Evolutionary conservation across 139 green algal species (phyloP), one percentile per base, ranked within the genome.

Genomic region (Chlorella vulgaris): DNA sequence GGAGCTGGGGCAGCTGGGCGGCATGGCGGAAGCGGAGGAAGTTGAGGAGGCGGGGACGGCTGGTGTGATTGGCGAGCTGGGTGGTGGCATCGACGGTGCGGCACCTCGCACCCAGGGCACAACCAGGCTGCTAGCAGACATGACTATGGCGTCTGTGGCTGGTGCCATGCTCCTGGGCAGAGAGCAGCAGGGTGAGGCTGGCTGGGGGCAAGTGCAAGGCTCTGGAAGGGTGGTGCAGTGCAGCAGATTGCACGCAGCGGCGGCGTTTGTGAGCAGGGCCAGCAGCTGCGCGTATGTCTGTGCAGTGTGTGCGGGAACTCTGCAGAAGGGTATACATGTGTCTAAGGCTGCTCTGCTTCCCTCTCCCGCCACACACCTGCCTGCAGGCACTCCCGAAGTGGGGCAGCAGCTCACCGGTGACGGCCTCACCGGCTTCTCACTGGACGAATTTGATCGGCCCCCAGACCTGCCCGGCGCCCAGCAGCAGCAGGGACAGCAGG

Each of bases 61-160:
- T 29, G 21, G 29, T n/a, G 7, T 24, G 26, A 76, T 15, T 1
- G 4, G 28, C 31, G 33, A 5, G 71, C 43, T 22, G 69, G 31
- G 47, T 6, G 69, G 19, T 28, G 69, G 35, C 62, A 60, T 33
- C 50, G 62, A 43, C 36, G 62, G 76, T 4, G 62, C n/a, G n/a
- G n/a, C n/a, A n/a, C n/a, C 31, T 43, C 38, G 42, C 55, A 87
- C 77, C n/a, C 75, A 66, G 63, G 82, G 82, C 80, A 92, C 88
- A 18, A 87, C 82, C 8, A 85, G 86, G 82, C 84, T 94, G 83
- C 88, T 93, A 67, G 89, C 86, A 35, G 88, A 94, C 47, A 83
- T 83, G 26, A 91, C 86, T 55, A 90, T 85, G 83, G 83, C 83
- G 0, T 87, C 83, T 40, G 39, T 73, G 29, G 61, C 78, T 13